Percentiles rank a stretch among this genome's conserved stretches.
phyloP scores from a whole-genome alignment of 352 stramenopile genomes.

The Halophytophthora polymorphica region DNA sequence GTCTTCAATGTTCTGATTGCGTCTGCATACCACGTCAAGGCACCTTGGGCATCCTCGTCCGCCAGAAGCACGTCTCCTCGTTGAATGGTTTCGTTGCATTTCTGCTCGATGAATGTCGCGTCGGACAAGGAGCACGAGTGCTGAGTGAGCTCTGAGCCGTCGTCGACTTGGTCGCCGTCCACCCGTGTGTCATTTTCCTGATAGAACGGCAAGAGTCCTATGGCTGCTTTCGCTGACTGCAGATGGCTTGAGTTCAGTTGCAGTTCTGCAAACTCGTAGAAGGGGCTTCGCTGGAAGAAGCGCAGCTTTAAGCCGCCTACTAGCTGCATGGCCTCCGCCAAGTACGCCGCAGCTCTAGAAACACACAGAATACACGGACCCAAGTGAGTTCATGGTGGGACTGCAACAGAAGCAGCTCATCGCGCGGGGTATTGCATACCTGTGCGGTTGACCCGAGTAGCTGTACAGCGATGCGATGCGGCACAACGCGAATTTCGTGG shows the following conservation, averaged over 20 bases:
- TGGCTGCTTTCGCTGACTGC: constrained; percentile 43
- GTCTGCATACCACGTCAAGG: constrained; percentile 20
- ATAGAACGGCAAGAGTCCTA: constrained; percentile 32
- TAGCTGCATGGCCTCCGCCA: constrained; percentile 65
- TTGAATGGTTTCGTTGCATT: constrained; percentile 47
- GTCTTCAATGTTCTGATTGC: constrained; percentile 17
- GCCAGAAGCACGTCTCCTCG: constrained; percentile 26
- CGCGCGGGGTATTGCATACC: constrained; percentile 22
- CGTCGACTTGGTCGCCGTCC: not conserved
- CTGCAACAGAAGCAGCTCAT: constrained; percentile 3
- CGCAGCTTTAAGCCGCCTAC: constrained; percentile 53
- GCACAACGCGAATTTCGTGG: constrained; percentile 53
- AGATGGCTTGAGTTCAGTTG: constrained; percentile 46
- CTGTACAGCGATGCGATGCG: constrained; percentile 60
- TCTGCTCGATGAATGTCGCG: constrained; percentile 32
- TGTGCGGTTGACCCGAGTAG: constrained; percentile 42
- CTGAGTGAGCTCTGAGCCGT: not conserved
- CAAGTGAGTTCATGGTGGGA: constrained; percentile 2
- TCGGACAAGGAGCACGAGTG: constrained; percentile 21
- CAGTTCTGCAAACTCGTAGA: constrained; percentile 64
- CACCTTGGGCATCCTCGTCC: constrained; percentile 21
- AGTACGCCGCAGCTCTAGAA: constrained; percentile 47
- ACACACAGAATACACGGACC: not conserved
- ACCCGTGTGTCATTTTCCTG: not conserved
- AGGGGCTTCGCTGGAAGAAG: constrained; percentile 52